These are phyloP conservation scores for Globisporangium barbulae DNA, from an alignment of 352 stramenopile species.

Conservation along the genomic window DNA sequence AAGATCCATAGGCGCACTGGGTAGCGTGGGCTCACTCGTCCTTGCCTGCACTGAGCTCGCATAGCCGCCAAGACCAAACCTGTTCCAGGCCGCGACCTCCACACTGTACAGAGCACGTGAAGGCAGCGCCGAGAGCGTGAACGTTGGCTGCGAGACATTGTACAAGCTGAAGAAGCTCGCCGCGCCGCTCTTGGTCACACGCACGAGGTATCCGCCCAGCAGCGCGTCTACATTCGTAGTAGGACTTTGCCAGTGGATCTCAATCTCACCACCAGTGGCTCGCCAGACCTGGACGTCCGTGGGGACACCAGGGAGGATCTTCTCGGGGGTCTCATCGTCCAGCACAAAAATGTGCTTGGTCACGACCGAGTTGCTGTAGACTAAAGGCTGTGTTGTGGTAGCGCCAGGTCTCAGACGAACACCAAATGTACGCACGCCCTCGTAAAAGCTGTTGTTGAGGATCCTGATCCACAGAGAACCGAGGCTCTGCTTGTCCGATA, in stretches of 20 bases:
- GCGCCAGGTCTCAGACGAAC: conserved; percentile 25
- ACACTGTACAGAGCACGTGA: conserved; percentile 30
- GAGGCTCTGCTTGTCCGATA: conserved; percentile 36
- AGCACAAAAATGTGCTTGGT: conserved; percentile 33
- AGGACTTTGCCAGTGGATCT: conserved; percentile 27
- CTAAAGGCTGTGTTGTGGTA: not conserved
- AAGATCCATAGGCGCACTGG: conserved; percentile 26
- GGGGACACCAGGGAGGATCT: conserved; percentile 22
- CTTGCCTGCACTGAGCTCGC: conserved; percentile 17
- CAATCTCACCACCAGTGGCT: conserved; percentile 47
- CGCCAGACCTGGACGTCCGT: conserved; percentile 11
- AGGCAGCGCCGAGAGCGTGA: conserved; percentile 38
- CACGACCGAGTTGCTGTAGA: conserved; percentile 13
- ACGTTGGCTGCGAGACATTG: conserved; percentile 31
- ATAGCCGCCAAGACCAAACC: conserved; percentile 38
- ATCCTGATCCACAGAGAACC: conserved; percentile 37
- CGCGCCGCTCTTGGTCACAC: conserved; percentile 16
- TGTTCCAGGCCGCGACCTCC: conserved; percentile 48
- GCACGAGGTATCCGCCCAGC: conserved; percentile 36
- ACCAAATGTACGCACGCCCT: conserved; percentile 32
- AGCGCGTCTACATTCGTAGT: not conserved
- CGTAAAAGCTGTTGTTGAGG: conserved; percentile 43
- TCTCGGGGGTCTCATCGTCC: conserved; percentile 45
- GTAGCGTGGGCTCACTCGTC: conserved; percentile 31
- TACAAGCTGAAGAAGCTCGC: conserved; percentile 32